Evolutionary conservation across 176 grass and related monocot genomes (phyloP).

Genomic region (Olyra latifolia): DNA sequence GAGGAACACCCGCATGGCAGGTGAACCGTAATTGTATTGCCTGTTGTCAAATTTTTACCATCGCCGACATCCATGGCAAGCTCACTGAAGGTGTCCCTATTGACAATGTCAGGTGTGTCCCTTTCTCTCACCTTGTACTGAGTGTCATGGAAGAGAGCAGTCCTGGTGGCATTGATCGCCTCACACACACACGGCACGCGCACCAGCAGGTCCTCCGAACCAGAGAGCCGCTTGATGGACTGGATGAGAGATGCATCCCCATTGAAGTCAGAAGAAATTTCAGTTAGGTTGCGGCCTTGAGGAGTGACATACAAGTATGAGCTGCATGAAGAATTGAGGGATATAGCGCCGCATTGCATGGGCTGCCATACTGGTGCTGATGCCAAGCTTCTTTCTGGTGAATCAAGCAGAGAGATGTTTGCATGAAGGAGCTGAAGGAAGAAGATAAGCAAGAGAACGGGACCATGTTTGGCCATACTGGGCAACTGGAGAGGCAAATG

Average conservation of each 20-base stretch:
- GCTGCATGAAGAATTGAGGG: constrained; percentile 33
- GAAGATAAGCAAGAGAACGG: constrained; percentile 40
- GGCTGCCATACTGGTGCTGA: constrained; percentile 27
- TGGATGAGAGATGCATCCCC: constrained; percentile 39
- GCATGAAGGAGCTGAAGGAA: constrained; percentile 27
- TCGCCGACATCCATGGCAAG: constrained; percentile 36
- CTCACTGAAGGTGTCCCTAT: constrained; percentile 32
- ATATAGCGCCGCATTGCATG: constrained; percentile 21
- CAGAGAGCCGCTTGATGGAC: constrained; percentile 23
- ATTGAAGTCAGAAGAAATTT: constrained; percentile 28
- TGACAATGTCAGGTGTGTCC: constrained; percentile 9
- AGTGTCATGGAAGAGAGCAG: constrained; percentile 48
- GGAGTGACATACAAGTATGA: constrained; percentile 59
- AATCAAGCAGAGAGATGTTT: not conserved
- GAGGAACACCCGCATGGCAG: constrained; percentile 53
- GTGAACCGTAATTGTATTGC: not conserved
- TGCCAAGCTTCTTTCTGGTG: not conserved
- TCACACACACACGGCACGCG: constrained; percentile 48
- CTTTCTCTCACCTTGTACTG: not conserved
- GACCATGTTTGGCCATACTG: constrained; percentile 40
- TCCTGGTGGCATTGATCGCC: not conserved
- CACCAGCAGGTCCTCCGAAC: constrained; percentile 37
- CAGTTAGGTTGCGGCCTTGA: constrained; percentile 24
- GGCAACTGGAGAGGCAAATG: constrained; percentile 29
- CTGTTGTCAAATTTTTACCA: fast-evolving